Evolutionary conservation across 2,329 filamentous ascomycete genomes (phyloP).

Genomic region (Penicillium sp.): DNA sequence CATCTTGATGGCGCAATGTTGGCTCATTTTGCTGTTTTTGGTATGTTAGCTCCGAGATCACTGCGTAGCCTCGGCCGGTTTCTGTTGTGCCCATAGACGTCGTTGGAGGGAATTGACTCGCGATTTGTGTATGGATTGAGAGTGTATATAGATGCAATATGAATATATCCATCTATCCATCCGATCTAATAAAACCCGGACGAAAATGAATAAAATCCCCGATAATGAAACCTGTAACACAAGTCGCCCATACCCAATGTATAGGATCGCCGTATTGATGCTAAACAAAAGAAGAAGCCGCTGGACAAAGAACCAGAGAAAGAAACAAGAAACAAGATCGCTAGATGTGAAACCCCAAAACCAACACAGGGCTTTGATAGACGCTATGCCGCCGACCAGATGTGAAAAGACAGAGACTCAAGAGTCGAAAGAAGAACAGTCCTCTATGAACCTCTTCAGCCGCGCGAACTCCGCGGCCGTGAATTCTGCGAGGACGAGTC

Average conservation of each 20-base stretch:
- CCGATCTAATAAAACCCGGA: neutral
- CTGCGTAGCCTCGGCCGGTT: neutral
- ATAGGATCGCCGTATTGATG: conserved; percentile 9
- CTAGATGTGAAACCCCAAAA: conserved; percentile 13
- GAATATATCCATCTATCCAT: neutral
- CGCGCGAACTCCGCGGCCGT: conserved; percentile 32
- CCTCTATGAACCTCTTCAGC: conserved; percentile 6
- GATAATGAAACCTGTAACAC: neutral
- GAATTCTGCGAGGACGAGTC: conserved; percentile 40
- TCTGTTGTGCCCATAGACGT: neutral
- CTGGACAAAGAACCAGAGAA: conserved; percentile 3
- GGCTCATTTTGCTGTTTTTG: too few relatives aligned
- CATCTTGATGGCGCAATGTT: neutral
- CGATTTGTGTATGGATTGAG: neutral
- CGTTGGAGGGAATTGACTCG: neutral
- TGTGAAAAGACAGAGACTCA: neutral
- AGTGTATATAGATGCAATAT: neutral
- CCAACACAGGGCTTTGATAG: conserved; percentile 2
- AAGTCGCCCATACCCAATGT: neutral
- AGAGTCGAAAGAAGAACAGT: neutral
- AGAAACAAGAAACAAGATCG: conserved; percentile 14
- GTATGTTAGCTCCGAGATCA: neutral
- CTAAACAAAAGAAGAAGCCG: conserved; percentile 8
- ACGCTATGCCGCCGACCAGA: conserved; percentile 14
- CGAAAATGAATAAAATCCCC: neutral